Evolutionary conservation across 1,284 basidiomycete species (phyloP).

Genomic region (Leccinum pachyderme): DNA sequence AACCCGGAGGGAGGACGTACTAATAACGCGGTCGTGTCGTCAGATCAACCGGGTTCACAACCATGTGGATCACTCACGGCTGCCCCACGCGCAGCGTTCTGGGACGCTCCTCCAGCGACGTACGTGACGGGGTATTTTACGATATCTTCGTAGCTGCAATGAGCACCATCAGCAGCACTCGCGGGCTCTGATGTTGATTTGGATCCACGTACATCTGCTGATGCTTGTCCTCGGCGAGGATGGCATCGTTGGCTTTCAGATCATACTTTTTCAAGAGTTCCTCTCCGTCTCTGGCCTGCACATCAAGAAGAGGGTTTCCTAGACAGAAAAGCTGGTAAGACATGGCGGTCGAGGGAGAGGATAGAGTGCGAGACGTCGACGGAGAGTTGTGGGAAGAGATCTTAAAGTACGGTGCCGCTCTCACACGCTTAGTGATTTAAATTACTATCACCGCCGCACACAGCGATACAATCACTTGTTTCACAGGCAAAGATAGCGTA

Average conservation of each 20-base stretch:
- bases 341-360: constrained; percentile 19
- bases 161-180: constrained; percentile 1
- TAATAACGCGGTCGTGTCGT: constrained; percentile 39
- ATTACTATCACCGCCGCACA: background rate
- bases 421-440: background rate
- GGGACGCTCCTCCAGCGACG: constrained; percentile 95
- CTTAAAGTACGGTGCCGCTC: background rate
- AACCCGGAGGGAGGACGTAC: constrained; percentile 88
- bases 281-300: constrained; percentile 85
- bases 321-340: constrained; percentile 69
- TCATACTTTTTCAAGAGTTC: constrained; percentile 87
- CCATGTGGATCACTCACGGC: constrained; percentile 63
- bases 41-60: constrained; percentile 5
- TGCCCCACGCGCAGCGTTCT: constrained; percentile 95
- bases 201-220: constrained; percentile 61
- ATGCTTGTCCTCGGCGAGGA: constrained; percentile 91
- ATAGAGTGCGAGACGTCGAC: constrained; percentile 7
- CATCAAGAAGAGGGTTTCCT: constrained; percentile 89
- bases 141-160: constrained; percentile 82
- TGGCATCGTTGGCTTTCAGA: constrained; percentile 95
- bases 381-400: constrained; percentile 12
- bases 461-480: background rate
- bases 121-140: constrained; percentile 80
- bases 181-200: background rate
- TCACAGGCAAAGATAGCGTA: background rate